Base-by-base conservation (phyloP, 148 eudicot genomes). In the Amaranthus palmeri region DNA sequence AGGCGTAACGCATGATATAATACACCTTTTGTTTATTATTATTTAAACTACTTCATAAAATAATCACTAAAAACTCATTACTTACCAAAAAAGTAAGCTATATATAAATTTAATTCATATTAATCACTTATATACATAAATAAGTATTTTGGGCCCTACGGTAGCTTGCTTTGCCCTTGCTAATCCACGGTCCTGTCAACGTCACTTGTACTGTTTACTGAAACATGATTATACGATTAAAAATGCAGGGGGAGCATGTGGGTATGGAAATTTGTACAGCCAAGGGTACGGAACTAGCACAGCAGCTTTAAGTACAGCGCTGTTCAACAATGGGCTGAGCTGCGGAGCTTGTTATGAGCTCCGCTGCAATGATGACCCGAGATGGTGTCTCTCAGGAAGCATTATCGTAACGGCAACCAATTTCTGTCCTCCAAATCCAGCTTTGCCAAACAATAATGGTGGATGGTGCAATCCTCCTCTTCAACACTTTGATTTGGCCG, bases 381-480 rank as follows among this genome's bases (percentile, higher is more conserved):
- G 77, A 71, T 92, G 90, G 87, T 92, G 92, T 60, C 74, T 75
- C 3, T 73, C 83, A 0, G 95, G 95, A 0, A 72, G 80, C 73
- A 85, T 92, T 18, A 82, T 74, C 42, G 86, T 89, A 64, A 92
- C 92, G 6, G 96, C 95, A 7, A 92, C 96, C 18, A 89, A 89
- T 55, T 87, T 92, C 71, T 91, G 97, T 83, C 97, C 97, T 2
- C 97, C 97, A 0, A 91, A 92, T 77, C 82, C 77, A 3, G 71
- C 89, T 8, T 65, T 81, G 78, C 70, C 97, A 3, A 89, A 87
- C 46, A 82, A 89, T 83, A 86, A 92, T 74, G 97, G 97, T 15
- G 97, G 97, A 5, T 92, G 97, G 97, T 92, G 97, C 79, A 91
- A 91, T 77, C 97, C 97, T 67, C 97, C 97, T 7, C 90, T 83